Base-by-base conservation (phyloP, 108 stramenopile genomes). In the Cylindrotheca fusiformis region DNA sequence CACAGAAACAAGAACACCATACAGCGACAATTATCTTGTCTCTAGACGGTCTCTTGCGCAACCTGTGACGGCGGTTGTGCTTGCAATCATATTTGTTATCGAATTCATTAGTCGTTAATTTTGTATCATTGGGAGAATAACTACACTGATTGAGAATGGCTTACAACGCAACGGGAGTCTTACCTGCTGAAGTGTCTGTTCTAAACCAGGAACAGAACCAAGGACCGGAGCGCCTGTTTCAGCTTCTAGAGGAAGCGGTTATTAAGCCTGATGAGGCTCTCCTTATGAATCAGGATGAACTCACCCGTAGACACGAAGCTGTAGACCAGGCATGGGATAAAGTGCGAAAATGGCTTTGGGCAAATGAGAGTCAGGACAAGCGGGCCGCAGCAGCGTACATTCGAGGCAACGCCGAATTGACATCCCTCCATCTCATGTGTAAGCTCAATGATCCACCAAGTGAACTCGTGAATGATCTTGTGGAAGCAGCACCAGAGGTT, bases 351-450 rank as follows among this genome's bases (percentile, higher is more conserved):
- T 91, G 82, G 84, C 60, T 91, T 32, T 71, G 74, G 56, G 51
- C 68, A 3, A 82, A 88, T 60, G 65, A 67, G 54, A 64, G 62
- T 27, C 55, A 70, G 29, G 77, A 80, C 30, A 71, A 75, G 57
- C 80, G 85, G 10, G 50, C 67, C 14, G 65, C 72, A 2, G 86
- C 90, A 10, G 73, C 76, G 18, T 74, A 79, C 52, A 45, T 68
- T 55, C 82, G 79, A 25, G 90, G 86, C 3, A 58, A 83, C 27
- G 76, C 61, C 45, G 83, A 88, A 58, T 69, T 84, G 25, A 84
- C 91, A 3, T 72, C 86, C 0, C 58, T 91, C 28, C 90, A 91
- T 66, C 51, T 85, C 47, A 74, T 87, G 28, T 91, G 86, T 63
- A 84, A 86, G 54, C 47, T 86, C 24, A 33, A 62, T 21, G 61